Base-by-base conservation (phyloP, 306 rosid genomes). In the Begonia fuchsioides region DNA sequence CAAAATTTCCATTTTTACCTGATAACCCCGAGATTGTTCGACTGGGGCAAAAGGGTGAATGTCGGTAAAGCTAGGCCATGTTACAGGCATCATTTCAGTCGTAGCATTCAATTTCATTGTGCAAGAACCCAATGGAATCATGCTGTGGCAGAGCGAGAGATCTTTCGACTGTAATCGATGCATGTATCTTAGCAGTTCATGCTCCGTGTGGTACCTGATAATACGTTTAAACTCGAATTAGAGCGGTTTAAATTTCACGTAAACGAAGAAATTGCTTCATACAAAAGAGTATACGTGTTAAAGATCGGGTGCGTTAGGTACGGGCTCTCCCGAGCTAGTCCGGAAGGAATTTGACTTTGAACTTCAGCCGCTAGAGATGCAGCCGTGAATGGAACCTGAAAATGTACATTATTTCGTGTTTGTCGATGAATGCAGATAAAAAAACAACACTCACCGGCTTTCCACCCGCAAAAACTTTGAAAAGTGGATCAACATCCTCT, bases 81-180 rank as follows among this genome's bases (percentile, higher is more conserved):
- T 92, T 46, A 92, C 96, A 15, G 99, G 99, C 88, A 92, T 86
- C 99, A 92, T 92, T 64, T 92, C 99, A 32, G 94, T 73, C 11
- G 98, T 90, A 47, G 98, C 98, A 17, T 90, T 90, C 65, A 92
- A 71, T 66, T 92, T 92, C 99, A 92, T 92, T 13, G 99, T 92
- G 59, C 99, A 92, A 16, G 99, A 92, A 53, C 99, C 99, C 53
- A 92, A 59, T 19, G 99, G 99, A 53, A 92, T 92, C 99, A 92
- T 92, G 64, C 99, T 92, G 82, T 92, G 99, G 76, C 88, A 77
- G 2, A 92, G 81, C 0, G 99, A 92, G 16, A 92, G 94, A 70
- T 92, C 99, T 64, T 86, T 92, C 3, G 93, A 69, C 58, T 92
- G 83, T 65, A 92, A 64, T 82, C 49, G 80, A 44, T 86, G 76